Conservation (phyloP, 2,329 filamentous ascomycete species). For the Tolypocladium album region DNA sequence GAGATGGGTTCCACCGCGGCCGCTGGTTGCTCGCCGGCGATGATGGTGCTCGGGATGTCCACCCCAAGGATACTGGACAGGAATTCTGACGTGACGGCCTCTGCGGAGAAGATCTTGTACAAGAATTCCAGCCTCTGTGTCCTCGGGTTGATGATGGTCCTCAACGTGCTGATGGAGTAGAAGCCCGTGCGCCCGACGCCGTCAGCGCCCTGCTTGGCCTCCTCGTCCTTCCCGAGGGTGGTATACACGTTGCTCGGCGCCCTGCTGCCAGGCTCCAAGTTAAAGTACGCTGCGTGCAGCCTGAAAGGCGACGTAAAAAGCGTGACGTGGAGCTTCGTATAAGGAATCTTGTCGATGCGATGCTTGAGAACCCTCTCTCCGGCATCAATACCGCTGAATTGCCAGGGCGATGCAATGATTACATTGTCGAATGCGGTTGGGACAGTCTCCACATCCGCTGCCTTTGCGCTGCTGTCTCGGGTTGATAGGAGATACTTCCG, state of each 20-base stretch:
- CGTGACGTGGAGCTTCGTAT: conserved; percentile 79
- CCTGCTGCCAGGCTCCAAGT: conserved; percentile 41
- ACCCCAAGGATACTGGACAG: conserved; percentile 40
- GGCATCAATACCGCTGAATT: conserved; percentile 61
- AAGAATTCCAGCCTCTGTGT: conserved; percentile 43
- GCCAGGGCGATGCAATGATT: conserved; percentile 72
- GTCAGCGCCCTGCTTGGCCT: conserved; percentile 34
- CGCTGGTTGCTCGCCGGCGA: conserved; percentile 3
- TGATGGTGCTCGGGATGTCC: conserved; percentile 31
- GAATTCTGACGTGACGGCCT: conserved; percentile 40
- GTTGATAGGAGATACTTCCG: conserved; percentile 38
- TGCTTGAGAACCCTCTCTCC: conserved; percentile 58
- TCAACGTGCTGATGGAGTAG: conserved; percentile 74
- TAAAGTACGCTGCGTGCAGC: conserved; percentile 67
- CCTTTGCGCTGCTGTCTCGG: conserved; percentile 10
- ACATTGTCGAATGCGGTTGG: conserved; percentile 62
- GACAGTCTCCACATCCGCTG: conserved; percentile 24
- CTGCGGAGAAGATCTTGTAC: conserved; percentile 56
- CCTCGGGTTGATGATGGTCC: conserved; percentile 49
- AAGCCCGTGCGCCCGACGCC: conserved; percentile 68
- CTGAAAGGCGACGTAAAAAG: conserved; percentile 69
- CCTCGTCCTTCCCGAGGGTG: conserved; percentile 55
- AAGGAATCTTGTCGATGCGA: conserved; percentile 68
- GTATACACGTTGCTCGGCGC: conserved; percentile 74
- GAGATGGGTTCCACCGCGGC: conserved; percentile 40